These are phyloP conservation scores for Venturiaceae sp. DNA, from an alignment of 2,329 filamentous ascomycete genomes.

Conservation along the genomic window DNA sequence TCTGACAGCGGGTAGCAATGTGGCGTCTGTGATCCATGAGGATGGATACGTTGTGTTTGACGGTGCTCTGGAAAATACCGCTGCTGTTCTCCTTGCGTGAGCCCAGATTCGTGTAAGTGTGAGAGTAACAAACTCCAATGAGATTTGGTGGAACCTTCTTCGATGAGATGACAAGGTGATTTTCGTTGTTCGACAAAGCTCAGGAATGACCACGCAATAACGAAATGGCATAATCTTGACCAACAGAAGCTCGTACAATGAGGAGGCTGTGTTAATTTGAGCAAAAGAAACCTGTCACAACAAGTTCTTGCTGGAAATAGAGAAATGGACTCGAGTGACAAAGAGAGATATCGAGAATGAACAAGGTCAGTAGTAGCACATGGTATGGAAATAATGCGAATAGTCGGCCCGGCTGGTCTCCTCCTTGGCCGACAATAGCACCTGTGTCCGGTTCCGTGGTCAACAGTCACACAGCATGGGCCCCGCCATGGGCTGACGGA, in stretches of 20 bases:
- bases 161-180: not conserved
- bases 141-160: not conserved
- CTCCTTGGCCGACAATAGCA: not conserved
- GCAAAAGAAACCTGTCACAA: not conserved
- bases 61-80: not conserved
- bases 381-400: not conserved
- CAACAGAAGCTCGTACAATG: not conserved
- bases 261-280: not conserved
- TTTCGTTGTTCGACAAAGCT: not conserved
- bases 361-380: not conserved
- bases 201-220: not conserved
- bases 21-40: not conserved
- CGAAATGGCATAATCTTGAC: not conserved
- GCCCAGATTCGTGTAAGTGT: not conserved
- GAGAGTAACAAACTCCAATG: not conserved
- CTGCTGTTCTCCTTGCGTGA: not conserved
- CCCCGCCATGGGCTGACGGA: not conserved
- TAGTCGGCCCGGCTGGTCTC: not conserved
- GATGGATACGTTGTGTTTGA: not conserved
- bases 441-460: not conserved
- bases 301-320: not conserved
- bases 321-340: not conserved
- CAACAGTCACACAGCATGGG: not conserved
- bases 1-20: not conserved
- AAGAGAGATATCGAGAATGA: not conserved